These are phyloP conservation scores for Colletotrichum sp. DNA, from an alignment of 2,329 filamentous ascomycete species.

Conservation along the genomic window DNA sequence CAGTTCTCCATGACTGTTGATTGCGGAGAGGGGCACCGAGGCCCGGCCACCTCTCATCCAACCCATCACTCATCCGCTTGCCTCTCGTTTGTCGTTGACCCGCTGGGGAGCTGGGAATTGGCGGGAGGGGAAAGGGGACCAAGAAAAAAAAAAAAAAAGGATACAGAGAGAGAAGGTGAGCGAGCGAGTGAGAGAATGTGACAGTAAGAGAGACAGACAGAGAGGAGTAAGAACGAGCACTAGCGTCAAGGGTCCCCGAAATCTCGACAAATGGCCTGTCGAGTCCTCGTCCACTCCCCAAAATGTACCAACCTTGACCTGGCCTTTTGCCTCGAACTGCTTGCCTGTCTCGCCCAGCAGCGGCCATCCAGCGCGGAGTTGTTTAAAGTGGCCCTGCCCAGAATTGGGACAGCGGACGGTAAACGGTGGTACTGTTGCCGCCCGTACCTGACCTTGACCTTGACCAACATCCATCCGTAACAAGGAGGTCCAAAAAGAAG, in stretches of 20 bases:
- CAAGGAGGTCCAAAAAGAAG: no score
- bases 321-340: background rate
- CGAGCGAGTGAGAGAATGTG: no score
- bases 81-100: constrained; percentile 1
- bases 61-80: background rate
- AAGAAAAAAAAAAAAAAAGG: no score
- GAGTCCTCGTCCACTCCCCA: background rate
- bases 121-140: no score
- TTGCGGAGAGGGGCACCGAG: constrained; percentile 16
- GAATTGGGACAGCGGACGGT: background rate
- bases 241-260: constrained; percentile 8
- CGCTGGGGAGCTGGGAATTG: background rate
- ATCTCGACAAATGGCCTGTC: background rate
- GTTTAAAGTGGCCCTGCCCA: no score
- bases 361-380: background rate
- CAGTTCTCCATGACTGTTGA: constrained; percentile 5
- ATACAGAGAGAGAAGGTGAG: background rate
- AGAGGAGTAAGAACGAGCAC: background rate
- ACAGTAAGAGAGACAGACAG: background rate
- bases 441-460: background rate
- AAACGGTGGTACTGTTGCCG: background rate
- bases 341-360: background rate
- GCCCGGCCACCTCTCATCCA: background rate
- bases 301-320: constrained; percentile 9
- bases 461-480: background rate